Evolutionary conservation across 345 rosid species (phyloP).

Genomic region (Moringa oleifera): DNA sequence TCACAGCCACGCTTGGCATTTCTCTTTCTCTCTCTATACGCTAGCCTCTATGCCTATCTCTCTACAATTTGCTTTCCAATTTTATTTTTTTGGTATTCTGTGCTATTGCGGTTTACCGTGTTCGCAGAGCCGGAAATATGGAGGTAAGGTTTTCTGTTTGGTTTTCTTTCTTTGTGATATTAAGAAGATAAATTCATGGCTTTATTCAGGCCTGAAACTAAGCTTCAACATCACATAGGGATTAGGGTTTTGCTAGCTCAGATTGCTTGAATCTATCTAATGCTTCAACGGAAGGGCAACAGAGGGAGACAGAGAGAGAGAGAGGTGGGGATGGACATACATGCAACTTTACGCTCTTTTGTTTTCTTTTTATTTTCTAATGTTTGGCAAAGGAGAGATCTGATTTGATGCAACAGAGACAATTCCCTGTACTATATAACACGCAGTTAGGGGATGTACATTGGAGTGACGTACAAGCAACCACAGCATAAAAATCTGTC

Average conservation of each 20-base stretch:
- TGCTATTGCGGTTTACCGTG: no score
- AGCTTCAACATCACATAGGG: slow-evolving; percentile 11
- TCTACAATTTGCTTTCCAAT: neutral
- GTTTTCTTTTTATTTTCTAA: neutral
- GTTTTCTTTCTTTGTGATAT: neutral
- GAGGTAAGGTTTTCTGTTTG: neutral
- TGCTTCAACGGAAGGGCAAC: slow-evolving; percentile 24
- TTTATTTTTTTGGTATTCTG: neutral
- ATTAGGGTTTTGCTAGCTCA: slow-evolving; percentile 31
- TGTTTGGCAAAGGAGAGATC: no score
- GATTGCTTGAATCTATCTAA: slow-evolving; percentile 27
- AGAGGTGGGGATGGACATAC: slow-evolving; percentile 19
- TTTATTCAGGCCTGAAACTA: neutral
- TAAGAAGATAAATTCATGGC: slow-evolving; percentile 17
- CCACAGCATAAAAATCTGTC: no score
- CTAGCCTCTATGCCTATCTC: neutral
- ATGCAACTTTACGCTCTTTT: slow-evolving; percentile 1
- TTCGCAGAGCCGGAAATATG: slow-evolving; percentile 10
- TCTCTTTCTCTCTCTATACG: neutral
- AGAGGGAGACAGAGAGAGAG: slow-evolving; percentile 16
- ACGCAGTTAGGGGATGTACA: no score
- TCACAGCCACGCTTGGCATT: slow-evolving; percentile 90
- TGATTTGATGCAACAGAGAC: no score
- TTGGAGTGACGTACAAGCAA: no score
- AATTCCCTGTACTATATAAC: no score